Evolutionary conservation across 345 rosid genomes (phyloP), one percentile per base, ranked within the genome.

Genomic region (Carallia pectinifolia): DNA sequence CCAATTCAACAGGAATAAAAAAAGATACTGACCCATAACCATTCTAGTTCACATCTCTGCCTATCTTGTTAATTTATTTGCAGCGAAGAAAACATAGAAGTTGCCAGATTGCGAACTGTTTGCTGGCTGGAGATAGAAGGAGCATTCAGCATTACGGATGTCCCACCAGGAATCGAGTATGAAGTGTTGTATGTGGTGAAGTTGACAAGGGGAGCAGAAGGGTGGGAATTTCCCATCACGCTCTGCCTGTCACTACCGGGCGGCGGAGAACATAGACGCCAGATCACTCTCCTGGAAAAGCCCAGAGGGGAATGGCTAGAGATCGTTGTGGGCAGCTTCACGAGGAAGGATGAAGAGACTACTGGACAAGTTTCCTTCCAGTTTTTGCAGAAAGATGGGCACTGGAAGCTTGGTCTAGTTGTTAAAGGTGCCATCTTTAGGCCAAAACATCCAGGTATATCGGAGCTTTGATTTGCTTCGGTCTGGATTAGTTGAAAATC

Each of bases 101-200:
- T 79, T n/a, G 70, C 74, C 27, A 70, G 54, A 70, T 58, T 70
- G 65, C 47, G 5, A 0, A 9, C 4, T 15, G 58, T 78, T 4
- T 68, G 76, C 29, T 79, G 80, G 80, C 33, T 73, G 39, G 80
- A 76, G 34, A 78, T 80, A 40, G 76, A 68, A 63, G 80, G 80
- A 9, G 73, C 73, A 33, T 48, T 80, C 36, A 62, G 27, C 13
- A 18, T 73, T 3, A 58, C 80, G 4, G 74, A 73, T 0, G 78
- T 80, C 10, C 61, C 76, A 0, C 62, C 75, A 0, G 70, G 58
- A 34, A 54, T 33, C 33, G 27, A 3, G 7, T 74, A 79, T 12
- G 76, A 79, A 23, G n/a, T 63, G 16, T 53, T 71, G 16, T 74
- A 74, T 58, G 60, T 13, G n/a, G 69, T 79, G 2, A 75, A 75